Evolutionary conservation across 495 filamentous ascomycete genomes (phyloP), one percentile per base, ranked within the genome.

Genomic region (Usnea hakonensis): DNA sequence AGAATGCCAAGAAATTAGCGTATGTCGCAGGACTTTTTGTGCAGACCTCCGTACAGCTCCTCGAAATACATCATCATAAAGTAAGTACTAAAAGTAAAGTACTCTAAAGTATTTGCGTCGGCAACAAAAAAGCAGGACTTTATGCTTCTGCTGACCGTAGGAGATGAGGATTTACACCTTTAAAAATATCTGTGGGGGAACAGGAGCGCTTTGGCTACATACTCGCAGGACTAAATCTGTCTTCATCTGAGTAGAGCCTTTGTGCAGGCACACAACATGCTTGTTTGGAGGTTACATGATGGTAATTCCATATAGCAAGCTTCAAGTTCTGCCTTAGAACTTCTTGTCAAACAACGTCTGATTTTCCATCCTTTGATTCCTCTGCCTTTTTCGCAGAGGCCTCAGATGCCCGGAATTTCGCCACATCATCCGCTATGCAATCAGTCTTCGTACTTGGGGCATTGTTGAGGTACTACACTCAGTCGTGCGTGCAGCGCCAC

Each of bases 391-490:
- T 17, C 19, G 5, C 5, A 26, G 30, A 26, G 26, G 13, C 23
- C 13, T 30, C 17, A 52, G 16, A 32, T 52, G 28, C 32, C 35
- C 48, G 14, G 14, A 17, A 50, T 35, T 43, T 26, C 54, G 33
- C 41, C 55, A 23, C 26, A 28, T 57, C 55, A 41, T 40, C 54
- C 21, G 54, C 61, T 63, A 63, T 58, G 61, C 61, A 28, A 54
- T n/a, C 19, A 61, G 28, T 53, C n/a, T 28, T 17, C 48, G 16
- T 30, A 55, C 17, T 14, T 21, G 46, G 60, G 26, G 37, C n/a
- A 40, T 6, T 28, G 40, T 53, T 32, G 32, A 53, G 17, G 9
- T 3, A 17, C 57, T 55, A 30, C 41, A 41, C 54, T 43, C 35
- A 54, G 55, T 41, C 38, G 53, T n/a, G 28, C 35, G 17, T 32